Evolutionary conservation across 2,329 filamentous ascomycete genomes (phyloP).

Genomic region (Hypoxylon sp.): DNA sequence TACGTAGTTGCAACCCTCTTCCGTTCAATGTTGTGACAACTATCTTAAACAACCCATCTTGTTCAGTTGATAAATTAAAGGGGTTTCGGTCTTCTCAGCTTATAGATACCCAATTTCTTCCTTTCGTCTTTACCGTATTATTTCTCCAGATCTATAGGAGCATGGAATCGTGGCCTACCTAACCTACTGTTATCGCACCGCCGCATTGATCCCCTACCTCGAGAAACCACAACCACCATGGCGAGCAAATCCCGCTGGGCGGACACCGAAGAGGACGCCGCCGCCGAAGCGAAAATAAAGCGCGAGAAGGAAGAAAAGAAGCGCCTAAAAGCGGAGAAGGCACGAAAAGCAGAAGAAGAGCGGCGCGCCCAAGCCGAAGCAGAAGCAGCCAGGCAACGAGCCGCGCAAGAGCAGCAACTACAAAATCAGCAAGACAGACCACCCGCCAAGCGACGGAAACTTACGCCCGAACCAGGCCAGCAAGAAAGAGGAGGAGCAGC

Average conservation of each 20-base stretch:
- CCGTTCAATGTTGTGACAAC: conserved; percentile 3
- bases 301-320: conserved; percentile 92
- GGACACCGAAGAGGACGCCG: conserved; percentile 84
- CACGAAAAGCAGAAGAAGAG: conserved; percentile 73
- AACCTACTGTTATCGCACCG: conserved; percentile 18
- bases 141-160: not conserved
- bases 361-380: conserved; percentile 54
- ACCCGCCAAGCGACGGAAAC: conserved; percentile 74
- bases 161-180: conserved; percentile 12
- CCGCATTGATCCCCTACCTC: conserved; percentile 13
- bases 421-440: conserved; percentile 56
- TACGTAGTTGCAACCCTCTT: conserved; percentile 32
- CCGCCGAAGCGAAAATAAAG: conserved; percentile 78
- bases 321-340: conserved; percentile 85
- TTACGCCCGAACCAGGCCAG: conserved; percentile 63
- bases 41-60: conserved; percentile 1
- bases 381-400: conserved; percentile 52
- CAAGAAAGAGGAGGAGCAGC: conserved; percentile 27
- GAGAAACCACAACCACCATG: conserved; percentile 60
- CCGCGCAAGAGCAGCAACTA: conserved; percentile 46
- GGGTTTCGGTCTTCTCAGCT: not conserved
- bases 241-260: conserved; percentile 88
- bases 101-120: not conserved
- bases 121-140: not conserved
- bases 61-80: not conserved